Base-by-base conservation (phyloP, 148 eudicot species). In the Rhododendron molle region DNA sequence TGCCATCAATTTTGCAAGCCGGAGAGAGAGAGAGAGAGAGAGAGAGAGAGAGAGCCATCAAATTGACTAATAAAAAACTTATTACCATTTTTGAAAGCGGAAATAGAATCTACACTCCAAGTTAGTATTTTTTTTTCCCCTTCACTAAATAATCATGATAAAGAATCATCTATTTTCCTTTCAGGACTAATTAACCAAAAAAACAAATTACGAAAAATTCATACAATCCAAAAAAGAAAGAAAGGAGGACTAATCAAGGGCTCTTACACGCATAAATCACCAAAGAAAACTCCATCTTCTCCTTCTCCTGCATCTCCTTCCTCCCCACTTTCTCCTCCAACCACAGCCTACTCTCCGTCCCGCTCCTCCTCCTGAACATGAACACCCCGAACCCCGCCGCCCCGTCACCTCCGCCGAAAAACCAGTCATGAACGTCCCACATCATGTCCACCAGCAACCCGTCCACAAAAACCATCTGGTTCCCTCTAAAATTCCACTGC, bases 391-490 rank as follows among this genome's bases (percentile, higher is more conserved):
- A 0, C 97, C 98, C 30, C 87, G 43, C 20, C 56, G 8, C 0
- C 21, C 86, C 52, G 88, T 16, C 74, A 69, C 16, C 81, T 3
- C 86, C 87, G n/a, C 86, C 88, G 30, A 83, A 92, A 72, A 95
- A 93, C 99, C 99, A 96, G 77, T 92, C 98, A 87, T 96, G 96
- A 30, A 96, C 98, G 91, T 96, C 98, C 98, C 98, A 96, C 91
- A 95, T 89, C 80, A 96, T 78, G 89, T 96, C 99, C 81, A 96
- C 91, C 78, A 93, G 44, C 87, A 96, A 88, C 5, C 98, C 98
- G 79, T 96, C 99, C 15, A 95, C 86, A 69, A 96, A 96, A 46
- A 96, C 91, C 0, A 93, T 91, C 87, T 95, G 97, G 86, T 95
- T 95, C 43, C 99, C 99, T 36, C 99, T 89, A 50, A 96, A 96